A percentile compares a stretch with the other conserved stretches of the same genome.
phyloP scores from a whole-genome alignment of 352 stramenopile species.

The Pythium aquatile region DNA sequence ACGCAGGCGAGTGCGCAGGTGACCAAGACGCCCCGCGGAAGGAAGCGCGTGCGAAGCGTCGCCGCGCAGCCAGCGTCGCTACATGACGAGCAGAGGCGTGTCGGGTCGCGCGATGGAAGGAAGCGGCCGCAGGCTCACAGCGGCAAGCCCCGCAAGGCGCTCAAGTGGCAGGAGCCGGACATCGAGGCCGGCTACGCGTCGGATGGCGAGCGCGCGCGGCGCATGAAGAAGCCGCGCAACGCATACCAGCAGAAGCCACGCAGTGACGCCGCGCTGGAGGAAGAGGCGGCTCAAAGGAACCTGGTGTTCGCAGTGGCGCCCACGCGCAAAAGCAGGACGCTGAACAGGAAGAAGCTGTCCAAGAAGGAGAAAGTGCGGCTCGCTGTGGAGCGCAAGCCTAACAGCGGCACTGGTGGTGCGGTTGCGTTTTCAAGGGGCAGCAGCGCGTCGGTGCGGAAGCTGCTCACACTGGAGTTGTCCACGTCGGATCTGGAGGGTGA shows the following conservation, averaged over 20 bases:
- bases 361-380: constrained; percentile 13
- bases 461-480: constrained; percentile 16
- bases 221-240: constrained; percentile 1
- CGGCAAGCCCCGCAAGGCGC: not conserved
- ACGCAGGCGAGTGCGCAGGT: not conserved
- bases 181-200: not conserved
- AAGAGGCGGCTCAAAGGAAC: not conserved
- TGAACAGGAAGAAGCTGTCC: constrained; percentile 25
- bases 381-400: not conserved
- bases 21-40: not conserved
- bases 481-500: constrained; percentile 36
- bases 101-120: no score
- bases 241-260: not conserved
- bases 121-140: no score
- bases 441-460: constrained; percentile 7
- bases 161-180: constrained; percentile 1
- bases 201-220: not conserved
- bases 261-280: constrained; percentile 1
- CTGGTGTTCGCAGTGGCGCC: constrained; percentile 15
- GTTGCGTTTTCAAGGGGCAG: not conserved
- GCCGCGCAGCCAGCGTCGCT: not conserved
- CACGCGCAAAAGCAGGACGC: constrained; percentile 7
- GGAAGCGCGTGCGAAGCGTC: constrained; percentile 1
- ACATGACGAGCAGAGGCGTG: not conserved
- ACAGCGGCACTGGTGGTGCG: not conserved